phyloP scores from a whole-genome alignment of 2,329 filamentous ascomycete species.

The Apiospora marii region DNA sequence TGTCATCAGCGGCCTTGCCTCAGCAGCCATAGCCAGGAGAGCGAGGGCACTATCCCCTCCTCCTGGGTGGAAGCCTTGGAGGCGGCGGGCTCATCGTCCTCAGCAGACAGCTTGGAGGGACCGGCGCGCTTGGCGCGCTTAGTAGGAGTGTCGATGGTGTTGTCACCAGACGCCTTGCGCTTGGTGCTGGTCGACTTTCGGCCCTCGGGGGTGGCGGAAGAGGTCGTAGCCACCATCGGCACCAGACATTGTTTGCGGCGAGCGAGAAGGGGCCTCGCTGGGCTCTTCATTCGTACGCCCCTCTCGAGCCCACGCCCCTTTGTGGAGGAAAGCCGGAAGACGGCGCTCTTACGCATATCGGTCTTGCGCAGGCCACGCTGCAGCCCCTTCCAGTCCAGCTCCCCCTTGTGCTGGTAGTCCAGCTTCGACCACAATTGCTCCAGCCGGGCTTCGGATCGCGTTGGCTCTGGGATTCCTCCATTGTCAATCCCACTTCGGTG shows the following conservation, averaged over 20 bases:
- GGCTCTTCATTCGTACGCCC: no score
- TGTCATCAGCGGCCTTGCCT: no score
- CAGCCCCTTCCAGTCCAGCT: constrained; percentile 84
- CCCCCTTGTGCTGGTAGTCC: constrained; percentile 77
- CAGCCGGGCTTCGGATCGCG: constrained; percentile 74
- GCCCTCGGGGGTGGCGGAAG: background rate
- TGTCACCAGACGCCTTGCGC: constrained; percentile 3
- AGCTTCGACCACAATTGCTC: constrained; percentile 85
- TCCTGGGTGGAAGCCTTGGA: background rate
- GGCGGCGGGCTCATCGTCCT: background rate
- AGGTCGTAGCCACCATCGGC: constrained; percentile 64
- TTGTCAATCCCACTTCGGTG: constrained; percentile 65
- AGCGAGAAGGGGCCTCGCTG: background rate
- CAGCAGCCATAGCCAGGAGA: no score
- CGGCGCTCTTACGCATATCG: constrained; percentile 78
- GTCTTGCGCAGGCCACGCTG: constrained; percentile 86
- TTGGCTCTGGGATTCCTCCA: constrained; percentile 79
- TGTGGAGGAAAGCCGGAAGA: background rate
- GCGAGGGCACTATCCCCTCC: background rate
- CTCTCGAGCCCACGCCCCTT: no score
- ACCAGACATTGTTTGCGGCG: constrained; percentile 53
- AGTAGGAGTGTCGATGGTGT: background rate
- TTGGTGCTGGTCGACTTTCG: background rate
- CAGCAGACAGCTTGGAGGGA: background rate
- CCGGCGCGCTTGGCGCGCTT: background rate